Base-by-base conservation (phyloP, 371 early-diverging fungal genomes). In the Blyttiomyces sp. region DNA sequence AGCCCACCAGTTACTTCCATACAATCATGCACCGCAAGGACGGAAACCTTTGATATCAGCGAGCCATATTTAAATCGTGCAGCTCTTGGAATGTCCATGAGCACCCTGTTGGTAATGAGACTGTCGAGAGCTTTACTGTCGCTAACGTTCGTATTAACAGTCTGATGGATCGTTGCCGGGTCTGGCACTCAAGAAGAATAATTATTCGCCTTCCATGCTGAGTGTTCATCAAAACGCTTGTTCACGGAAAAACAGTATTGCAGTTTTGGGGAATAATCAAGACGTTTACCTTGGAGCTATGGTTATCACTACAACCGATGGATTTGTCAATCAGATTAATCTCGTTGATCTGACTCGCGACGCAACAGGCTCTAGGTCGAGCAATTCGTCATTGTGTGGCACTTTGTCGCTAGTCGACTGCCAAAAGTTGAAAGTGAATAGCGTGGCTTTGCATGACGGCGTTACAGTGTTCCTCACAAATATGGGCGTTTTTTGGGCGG, bases 321-420 rank as follows among this genome's bases (percentile, higher is more conserved):
- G 43, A 11, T 63, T 57, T 34, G 17, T 17, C 4, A 13, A 9
- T 5, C 49, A 24, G 5, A 19, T 31, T 0, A 21, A 21, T 3
- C 45, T 61, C 11, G 21, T 56, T n/a, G 63, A 63, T 34, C 27
- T 63, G 1, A 49, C 51, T 35, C 34, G 33, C 32, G 51, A 49
- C 28, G 19, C 57, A 13, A 57, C n/a, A 7, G 51, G 57, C 11
- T 6, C 30, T 34, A 9, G 30, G 4, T 43, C 7, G 35, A 42
- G 17, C 51, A 11, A 34, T 49, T 0, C 36, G 57, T 32, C 26
- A n/a, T 17, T 35, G 36, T 43, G 49, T 51, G n/a, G 21, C 16
- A 21, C 24, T 4, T 2, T 51, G 51, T 24, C n/a, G 21, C 16
- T 9, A 13, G 9, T 11, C 6, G 9, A 6, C 16, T 50, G 50